Evolutionary conservation across 2,329 filamentous ascomycete genomes (phyloP).

Genomic region (Polychaeton citri): DNA sequence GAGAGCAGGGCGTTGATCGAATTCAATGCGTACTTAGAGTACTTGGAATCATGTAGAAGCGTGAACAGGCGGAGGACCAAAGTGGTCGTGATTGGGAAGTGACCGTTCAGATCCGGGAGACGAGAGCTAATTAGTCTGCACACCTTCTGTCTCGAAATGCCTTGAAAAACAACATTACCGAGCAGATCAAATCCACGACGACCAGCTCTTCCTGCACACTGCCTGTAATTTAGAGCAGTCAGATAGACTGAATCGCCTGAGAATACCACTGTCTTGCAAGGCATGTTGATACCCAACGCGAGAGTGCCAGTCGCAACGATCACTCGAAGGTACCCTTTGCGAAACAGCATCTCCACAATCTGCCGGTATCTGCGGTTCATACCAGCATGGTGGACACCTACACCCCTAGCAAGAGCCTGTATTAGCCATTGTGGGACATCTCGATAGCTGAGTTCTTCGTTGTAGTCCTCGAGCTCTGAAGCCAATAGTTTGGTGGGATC

Average conservation of each 20-base stretch:
- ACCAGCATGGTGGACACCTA: slow-evolving; percentile 68
- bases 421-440: slow-evolving; percentile 42
- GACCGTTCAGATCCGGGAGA: slow-evolving; percentile 60
- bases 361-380: slow-evolving; percentile 69
- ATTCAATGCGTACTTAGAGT: slow-evolving; percentile 47
- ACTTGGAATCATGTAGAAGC: slow-evolving; percentile 51
- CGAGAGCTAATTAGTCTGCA: slow-evolving; percentile 58
- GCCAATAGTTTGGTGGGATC: slow-evolving; percentile 45
- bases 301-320: slow-evolving; percentile 66
- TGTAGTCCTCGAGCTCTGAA: slow-evolving; percentile 45
- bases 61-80: slow-evolving; percentile 56
- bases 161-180: slow-evolving; percentile 69
- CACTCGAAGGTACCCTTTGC: slow-evolving; percentile 55
- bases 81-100: slow-evolving; percentile 65
- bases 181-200: slow-evolving; percentile 69
- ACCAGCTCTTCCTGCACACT: slow-evolving; percentile 64
- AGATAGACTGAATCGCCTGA: slow-evolving; percentile 59
- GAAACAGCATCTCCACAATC: slow-evolving; percentile 59
- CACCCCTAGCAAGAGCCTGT: slow-evolving; percentile 49
- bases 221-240: slow-evolving; percentile 62
- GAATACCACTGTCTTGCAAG: slow-evolving; percentile 71
- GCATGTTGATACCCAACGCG: slow-evolving; percentile 70
- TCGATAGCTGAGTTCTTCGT: slow-evolving; percentile 38
- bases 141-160: slow-evolving; percentile 46
- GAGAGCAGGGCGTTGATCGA: slow-evolving; percentile 55